These are phyloP conservation scores for Scleroderma citrinum DNA, from an alignment of 768 basidiomycete genomes.

Conservation along the genomic window DNA sequence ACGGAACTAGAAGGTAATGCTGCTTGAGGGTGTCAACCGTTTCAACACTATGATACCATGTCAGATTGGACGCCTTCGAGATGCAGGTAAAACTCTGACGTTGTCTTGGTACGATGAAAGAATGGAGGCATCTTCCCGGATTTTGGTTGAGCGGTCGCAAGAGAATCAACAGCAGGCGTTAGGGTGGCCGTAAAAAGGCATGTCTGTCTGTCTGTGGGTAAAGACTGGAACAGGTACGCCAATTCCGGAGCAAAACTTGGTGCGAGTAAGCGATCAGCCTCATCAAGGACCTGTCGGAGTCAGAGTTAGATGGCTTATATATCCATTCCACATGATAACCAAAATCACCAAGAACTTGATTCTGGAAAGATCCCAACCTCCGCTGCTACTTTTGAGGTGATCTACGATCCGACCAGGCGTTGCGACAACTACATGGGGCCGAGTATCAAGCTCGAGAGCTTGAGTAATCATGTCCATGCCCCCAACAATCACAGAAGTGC, in stretches of 20 bases:
- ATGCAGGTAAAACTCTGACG: constrained; percentile 41
- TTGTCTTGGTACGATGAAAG: constrained; percentile 69
- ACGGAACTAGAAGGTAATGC: constrained; percentile 86
- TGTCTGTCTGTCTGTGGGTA: constrained; percentile 89
- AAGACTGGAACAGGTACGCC: constrained; percentile 61
- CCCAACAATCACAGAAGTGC: constrained; percentile 87
- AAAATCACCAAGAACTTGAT: constrained; percentile 75
- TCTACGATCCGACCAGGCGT: constrained; percentile 96
- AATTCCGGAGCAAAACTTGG: constrained; percentile 87
- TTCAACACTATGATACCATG: constrained; percentile 53
- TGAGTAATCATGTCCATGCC: constrained; percentile 99
- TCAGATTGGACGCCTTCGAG: constrained; percentile 2
- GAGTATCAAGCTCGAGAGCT: constrained; percentile 75
- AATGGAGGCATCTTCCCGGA: constrained; percentile 85
- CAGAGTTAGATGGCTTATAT: background rate
- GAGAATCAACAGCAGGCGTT: constrained; percentile 75
- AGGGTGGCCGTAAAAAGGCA: constrained; percentile 96
- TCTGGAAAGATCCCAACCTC: constrained; percentile 78
- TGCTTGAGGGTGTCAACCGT: constrained; percentile 89
- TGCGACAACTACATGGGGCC: constrained; percentile 91
- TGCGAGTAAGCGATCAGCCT: constrained; percentile 90
- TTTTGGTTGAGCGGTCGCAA: constrained; percentile 67
- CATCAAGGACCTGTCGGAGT: constrained; percentile 74
- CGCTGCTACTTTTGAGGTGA: constrained; percentile 67
- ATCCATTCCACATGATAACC: background rate